Evolutionary conservation across 1,284 basidiomycete species (phyloP).

Genomic region (Porogramme epimiltina): DNA sequence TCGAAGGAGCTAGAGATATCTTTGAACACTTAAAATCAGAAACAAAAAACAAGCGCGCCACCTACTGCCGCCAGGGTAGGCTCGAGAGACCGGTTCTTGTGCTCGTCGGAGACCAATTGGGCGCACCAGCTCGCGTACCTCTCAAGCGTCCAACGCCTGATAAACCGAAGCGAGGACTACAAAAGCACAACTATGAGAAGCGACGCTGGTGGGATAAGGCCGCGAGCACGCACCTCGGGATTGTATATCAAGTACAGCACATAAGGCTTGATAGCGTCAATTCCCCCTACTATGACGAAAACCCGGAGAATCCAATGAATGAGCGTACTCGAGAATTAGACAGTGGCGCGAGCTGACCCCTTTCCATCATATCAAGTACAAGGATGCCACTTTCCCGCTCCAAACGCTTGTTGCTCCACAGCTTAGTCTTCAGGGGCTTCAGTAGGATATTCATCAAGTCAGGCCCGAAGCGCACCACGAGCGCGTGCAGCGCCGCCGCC

Average conservation of each 20-base stretch:
- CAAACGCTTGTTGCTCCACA: conserved; percentile 94
- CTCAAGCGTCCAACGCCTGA: conserved; percentile 99
- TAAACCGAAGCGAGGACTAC: conserved; percentile 94
- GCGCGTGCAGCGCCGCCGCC: conserved; percentile 95
- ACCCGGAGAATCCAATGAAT: too few species aligned
- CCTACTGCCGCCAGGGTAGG: conserved; percentile 97
- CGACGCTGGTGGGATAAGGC: background rate
- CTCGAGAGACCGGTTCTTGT: conserved; percentile 89
- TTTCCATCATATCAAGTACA: conserved; percentile 96
- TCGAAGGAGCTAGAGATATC: conserved; percentile 70
- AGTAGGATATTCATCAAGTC: conserved; percentile 90
- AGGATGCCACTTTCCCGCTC: conserved; percentile 96
- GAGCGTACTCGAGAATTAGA: too few species aligned
- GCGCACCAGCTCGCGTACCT: conserved; percentile 98
- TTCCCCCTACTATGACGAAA: conserved; percentile 76
- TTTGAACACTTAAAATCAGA: conserved; percentile 1
- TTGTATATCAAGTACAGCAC: conserved; percentile 90
- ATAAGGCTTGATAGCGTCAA: conserved; percentile 94
- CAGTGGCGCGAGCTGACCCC: conserved; percentile 68
- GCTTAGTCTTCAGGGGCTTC: conserved; percentile 88
- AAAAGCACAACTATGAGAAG: conserved; percentile 3
- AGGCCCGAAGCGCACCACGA: conserved; percentile 89
- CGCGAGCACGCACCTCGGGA: conserved; percentile 66
- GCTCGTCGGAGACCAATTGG: conserved; percentile 79
- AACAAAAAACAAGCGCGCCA: conserved; percentile 3